A percentile compares a stretch with the other conserved stretches of the same genome.
phyloP scores from a whole-genome alignment of 1,284 basidiomycete species.

The Heliocybe sulcata region DNA sequence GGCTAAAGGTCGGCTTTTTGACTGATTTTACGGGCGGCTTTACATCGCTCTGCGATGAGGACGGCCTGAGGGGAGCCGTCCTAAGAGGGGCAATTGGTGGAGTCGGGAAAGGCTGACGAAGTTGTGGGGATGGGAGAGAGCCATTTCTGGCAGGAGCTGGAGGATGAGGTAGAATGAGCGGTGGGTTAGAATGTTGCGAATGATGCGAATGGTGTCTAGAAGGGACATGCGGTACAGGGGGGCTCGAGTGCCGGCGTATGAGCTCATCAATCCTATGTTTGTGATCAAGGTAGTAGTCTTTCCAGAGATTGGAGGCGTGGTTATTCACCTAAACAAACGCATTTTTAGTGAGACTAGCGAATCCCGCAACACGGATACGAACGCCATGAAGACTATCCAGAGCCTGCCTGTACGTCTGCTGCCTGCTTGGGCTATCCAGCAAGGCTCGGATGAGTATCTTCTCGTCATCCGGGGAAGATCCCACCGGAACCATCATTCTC shows the following conservation, averaged over 20 bases:
- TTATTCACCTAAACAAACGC: background rate
- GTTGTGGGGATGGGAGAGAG: background rate
- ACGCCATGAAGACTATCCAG: slow-evolving; percentile 36
- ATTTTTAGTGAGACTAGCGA: background rate
- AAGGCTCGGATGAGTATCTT: slow-evolving; percentile 40
- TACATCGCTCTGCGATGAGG: slow-evolving; percentile 7
- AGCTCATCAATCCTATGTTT: slow-evolving; percentile 46
- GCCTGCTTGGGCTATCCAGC: slow-evolving; percentile 22
- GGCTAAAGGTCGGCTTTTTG: slow-evolving; percentile 31
- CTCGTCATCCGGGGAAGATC: slow-evolving; percentile 41
- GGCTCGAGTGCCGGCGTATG: slow-evolving; percentile 19
- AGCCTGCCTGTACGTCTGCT: slow-evolving; percentile 32
- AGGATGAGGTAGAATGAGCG: background rate
- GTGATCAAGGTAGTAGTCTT: slow-evolving; percentile 67
- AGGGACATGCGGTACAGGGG: slow-evolving; percentile 4
- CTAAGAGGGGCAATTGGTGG: background rate
- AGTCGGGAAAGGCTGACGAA: background rate
- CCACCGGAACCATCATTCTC: slow-evolving; percentile 46
- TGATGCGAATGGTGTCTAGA: background rate
- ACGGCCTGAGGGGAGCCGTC: background rate
- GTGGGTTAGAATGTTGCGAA: background rate
- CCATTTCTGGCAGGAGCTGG: background rate
- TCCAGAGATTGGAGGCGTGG: slow-evolving; percentile 38
- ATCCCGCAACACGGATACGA: slow-evolving; percentile 9
- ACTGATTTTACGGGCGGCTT: slow-evolving; percentile 26